Evolutionary conservation across 768 basidiomycete species (phyloP).

Genomic region (Boletellus emodensis): DNA sequence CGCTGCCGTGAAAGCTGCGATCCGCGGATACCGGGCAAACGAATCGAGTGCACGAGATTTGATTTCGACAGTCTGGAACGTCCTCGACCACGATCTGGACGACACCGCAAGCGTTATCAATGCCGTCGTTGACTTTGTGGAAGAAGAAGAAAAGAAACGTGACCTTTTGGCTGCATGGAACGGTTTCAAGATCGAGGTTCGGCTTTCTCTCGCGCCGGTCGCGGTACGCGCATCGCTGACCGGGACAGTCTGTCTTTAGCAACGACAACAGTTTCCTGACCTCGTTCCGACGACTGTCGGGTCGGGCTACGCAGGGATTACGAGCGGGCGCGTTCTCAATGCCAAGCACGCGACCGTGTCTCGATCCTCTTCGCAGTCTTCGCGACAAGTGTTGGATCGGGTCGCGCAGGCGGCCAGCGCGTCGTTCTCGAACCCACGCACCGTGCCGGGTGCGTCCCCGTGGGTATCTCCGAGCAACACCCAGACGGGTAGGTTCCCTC

Average conservation of each 20-base stretch:
- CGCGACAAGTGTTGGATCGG: conserved; percentile 77
- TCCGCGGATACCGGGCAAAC: conserved; percentile 70
- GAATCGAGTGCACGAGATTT: conserved; percentile 83
- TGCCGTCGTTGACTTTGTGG: conserved; percentile 69
- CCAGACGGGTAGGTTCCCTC: conserved; percentile 27
- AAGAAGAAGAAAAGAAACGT: conserved; percentile 80
- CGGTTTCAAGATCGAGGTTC: conserved; percentile 83
- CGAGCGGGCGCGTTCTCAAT: conserved; percentile 78
- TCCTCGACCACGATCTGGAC: conserved; percentile 64
- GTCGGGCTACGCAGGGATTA: conserved; percentile 71
- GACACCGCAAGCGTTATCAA: conserved; percentile 72
- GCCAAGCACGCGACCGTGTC: conserved; percentile 72
- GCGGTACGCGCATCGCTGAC: conserved; percentile 1
- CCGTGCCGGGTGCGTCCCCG: conserved; percentile 10
- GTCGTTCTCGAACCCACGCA: conserved; percentile 36
- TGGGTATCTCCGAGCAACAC: conserved; percentile 29
- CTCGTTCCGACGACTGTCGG: conserved; percentile 56
- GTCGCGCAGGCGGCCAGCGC: conserved; percentile 76
- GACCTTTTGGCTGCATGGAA: conserved; percentile 77
- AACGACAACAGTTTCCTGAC: conserved; percentile 83
- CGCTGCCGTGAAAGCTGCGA: conserved; percentile 65
- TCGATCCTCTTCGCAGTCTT: conserved; percentile 51
- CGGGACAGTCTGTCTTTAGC: conserved; percentile 38
- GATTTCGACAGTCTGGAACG: conserved; percentile 84
- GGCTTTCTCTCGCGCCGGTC: conserved; percentile 32